Conservation (phyloP, 331 rosid species). For the Acacia pycnantha region DNA sequence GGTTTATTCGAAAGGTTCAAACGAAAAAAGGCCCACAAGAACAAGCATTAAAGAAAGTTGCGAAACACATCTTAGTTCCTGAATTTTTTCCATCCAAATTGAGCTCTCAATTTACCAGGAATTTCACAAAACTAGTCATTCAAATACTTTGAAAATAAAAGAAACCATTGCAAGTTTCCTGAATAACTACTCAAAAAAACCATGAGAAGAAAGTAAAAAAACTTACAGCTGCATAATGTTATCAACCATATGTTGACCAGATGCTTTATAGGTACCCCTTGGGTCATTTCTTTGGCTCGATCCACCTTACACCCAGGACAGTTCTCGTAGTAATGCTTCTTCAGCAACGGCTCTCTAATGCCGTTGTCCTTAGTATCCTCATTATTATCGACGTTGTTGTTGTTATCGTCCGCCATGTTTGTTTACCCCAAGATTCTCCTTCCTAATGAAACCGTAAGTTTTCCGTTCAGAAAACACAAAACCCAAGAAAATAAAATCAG, state of each 20-base stretch:
- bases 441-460: neutral
- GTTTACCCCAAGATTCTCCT: neutral
- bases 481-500: neutral
- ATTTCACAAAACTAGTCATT: neutral
- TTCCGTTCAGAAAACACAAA: neutral
- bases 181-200: neutral
- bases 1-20: neutral
- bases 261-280: constrained; percentile 30
- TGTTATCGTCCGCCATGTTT: constrained; percentile 18
- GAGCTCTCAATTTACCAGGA: neutral
- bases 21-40: neutral
- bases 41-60: neutral
- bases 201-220: neutral
- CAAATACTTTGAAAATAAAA: neutral
- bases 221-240: constrained; percentile 38
- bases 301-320: constrained; percentile 51
- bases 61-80: neutral
- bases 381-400: neutral
- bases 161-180: neutral
- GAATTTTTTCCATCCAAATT: neutral
- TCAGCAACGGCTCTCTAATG: constrained; percentile 25
- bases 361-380: neutral
- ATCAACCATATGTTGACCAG: constrained; percentile 37
- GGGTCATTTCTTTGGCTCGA: constrained; percentile 27
- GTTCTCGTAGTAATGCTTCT: constrained; percentile 33